Evolutionary conservation across 179 eudicot genomes (phyloP).

Genomic region (Spergularia azorica): DNA sequence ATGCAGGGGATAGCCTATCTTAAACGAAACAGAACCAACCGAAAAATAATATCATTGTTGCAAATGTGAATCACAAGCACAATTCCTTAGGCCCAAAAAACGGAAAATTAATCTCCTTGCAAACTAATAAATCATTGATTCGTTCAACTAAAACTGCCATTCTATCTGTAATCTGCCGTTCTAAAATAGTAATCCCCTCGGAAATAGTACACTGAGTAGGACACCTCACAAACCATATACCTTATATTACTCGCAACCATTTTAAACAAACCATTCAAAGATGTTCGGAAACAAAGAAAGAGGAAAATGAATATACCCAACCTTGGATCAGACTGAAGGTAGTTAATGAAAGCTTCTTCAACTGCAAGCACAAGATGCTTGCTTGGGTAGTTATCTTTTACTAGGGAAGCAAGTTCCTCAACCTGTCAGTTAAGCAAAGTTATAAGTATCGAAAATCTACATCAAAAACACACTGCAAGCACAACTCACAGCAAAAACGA

Average conservation of each 20-base stretch:
- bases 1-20: neutral
- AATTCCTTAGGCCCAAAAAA: neutral
- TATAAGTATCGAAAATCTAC: neutral
- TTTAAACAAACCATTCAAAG: slow-evolving; percentile 1
- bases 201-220: too few species aligned
- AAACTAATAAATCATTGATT: neutral
- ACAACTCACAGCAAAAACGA: neutral
- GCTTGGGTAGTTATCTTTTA: slow-evolving; percentile 80
- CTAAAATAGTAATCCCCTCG: neutral
- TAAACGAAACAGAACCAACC: neutral
- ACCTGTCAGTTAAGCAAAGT: slow-evolving; percentile 43
- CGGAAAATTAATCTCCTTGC: neutral
- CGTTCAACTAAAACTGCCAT: neutral
- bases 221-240: neutral
- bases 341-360: slow-evolving; percentile 76
- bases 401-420: slow-evolving; percentile 89
- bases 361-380: slow-evolving; percentile 79
- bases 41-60: neutral
- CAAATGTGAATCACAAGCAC: neutral
- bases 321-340: slow-evolving; percentile 76
- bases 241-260: neutral
- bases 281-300: neutral
- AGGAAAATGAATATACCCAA: slow-evolving; percentile 18
- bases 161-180: neutral
- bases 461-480: neutral